phyloP scores from a whole-genome alignment of 257 asterid genomes.

The Solanum etuberosum region DNA sequence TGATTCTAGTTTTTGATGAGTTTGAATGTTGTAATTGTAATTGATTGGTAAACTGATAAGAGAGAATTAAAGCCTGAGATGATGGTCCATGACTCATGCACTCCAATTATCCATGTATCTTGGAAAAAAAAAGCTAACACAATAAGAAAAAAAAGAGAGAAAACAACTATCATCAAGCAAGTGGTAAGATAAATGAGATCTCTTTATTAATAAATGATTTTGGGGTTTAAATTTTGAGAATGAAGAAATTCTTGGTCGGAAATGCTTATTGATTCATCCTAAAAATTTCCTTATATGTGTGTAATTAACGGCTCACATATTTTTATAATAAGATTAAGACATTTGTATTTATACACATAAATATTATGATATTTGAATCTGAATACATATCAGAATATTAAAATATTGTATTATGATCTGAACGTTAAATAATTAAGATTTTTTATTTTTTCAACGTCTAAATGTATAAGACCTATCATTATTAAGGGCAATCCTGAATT shows the following conservation, averaged over 20 bases:
- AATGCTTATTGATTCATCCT: neutral
- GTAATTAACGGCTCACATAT: neutral
- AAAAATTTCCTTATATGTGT: neutral
- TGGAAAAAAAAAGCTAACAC: neutral
- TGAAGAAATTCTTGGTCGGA: neutral
- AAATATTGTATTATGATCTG: neutral
- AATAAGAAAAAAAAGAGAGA: neutral
- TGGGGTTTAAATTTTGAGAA: neutral
- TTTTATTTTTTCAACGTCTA: neutral
- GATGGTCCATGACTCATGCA: neutral
- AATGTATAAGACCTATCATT: too few relatives aligned
- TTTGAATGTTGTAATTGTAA: neutral
- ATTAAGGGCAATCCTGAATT: too few relatives aligned
- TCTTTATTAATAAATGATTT: neutral
- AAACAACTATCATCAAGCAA: neutral
- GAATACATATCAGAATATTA: neutral
- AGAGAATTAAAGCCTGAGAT: neutral
- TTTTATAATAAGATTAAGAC: neutral
- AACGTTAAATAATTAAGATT: neutral
- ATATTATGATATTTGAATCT: neutral
- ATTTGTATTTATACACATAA: neutral
- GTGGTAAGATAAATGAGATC: neutral
- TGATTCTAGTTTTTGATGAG: neutral
- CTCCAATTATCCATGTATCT: neutral
- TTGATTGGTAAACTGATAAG: neutral